These are phyloP conservation scores for Agaricus subrufescens DNA, from an alignment of 768 basidiomycete genomes.

Conservation along the genomic window DNA sequence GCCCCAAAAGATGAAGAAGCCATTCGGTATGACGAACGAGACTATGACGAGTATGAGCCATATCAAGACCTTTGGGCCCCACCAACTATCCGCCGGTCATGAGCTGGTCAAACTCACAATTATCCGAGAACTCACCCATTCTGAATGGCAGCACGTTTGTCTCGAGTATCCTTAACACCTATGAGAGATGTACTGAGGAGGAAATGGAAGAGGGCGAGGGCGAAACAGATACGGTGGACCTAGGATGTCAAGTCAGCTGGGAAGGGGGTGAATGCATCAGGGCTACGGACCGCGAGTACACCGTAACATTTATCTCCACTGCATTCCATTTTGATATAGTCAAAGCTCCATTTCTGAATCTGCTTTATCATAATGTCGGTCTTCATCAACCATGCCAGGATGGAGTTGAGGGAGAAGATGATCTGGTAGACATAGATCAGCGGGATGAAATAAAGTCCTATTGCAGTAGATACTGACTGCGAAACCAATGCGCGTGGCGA, in stretches of 20 bases:
- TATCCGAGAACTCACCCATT: slow-evolving; percentile 65
- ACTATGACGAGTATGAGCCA: slow-evolving; percentile 80
- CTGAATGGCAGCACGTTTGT: slow-evolving; percentile 93
- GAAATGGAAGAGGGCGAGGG: slow-evolving; percentile 83
- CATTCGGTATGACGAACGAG: slow-evolving; percentile 95
- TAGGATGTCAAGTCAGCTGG: slow-evolving; percentile 19
- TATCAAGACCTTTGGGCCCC: slow-evolving; percentile 93
- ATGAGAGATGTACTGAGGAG: slow-evolving; percentile 76
- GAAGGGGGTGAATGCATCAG: background rate
- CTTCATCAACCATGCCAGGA: slow-evolving; percentile 96
- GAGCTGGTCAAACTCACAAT: background rate
- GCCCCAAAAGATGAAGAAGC: slow-evolving; percentile 98
- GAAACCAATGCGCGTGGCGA: slow-evolving; percentile 87
- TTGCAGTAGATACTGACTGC: background rate
- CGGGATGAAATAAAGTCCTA: background rate
- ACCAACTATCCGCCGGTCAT: slow-evolving; percentile 61
- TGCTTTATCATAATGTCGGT: slow-evolving; percentile 81
- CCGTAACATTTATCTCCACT: slow-evolving; percentile 92
- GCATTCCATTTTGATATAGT: slow-evolving; percentile 99
- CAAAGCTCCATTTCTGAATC: slow-evolving; percentile 90
- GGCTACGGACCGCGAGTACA: slow-evolving; percentile 77
- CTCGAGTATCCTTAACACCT: slow-evolving; percentile 84
- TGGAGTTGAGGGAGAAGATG: slow-evolving; percentile 93
- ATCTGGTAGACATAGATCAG: slow-evolving; percentile 45
- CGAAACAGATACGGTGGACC: slow-evolving; percentile 97